Percentiles rank a stretch among this genome's conserved stretches.
phyloP scores from a whole-genome alignment of 2,329 filamentous ascomycete species.

The Atkinsonella hypoxylon region DNA sequence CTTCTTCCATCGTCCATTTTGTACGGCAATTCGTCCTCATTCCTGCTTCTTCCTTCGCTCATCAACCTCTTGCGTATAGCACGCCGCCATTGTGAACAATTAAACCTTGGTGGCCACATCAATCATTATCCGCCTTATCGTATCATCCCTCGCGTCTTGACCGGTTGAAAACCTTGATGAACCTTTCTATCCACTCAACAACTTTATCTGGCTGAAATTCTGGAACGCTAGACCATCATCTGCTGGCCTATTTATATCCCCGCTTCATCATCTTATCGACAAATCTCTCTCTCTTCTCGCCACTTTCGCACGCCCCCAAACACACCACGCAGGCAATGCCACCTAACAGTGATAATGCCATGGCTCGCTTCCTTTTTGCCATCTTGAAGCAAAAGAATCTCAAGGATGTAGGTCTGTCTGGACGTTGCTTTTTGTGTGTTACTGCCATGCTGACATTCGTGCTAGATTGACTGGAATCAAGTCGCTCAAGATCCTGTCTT shows the following conservation, averaged over 20 bases:
- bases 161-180: neutral
- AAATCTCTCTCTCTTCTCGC: neutral
- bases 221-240: neutral
- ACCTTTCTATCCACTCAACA: neutral
- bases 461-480: slow-evolving; percentile 46
- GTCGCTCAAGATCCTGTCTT: slow-evolving; percentile 44
- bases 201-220: neutral
- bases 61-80: neutral
- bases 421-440: neutral
- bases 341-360: slow-evolving; percentile 42
- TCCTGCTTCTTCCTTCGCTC: neutral
- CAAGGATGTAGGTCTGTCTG: slow-evolving; percentile 39
- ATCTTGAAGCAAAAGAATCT: slow-evolving; percentile 48
- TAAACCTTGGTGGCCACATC: neutral
- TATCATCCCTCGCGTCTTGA: neutral
- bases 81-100: neutral
- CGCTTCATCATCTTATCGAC: neutral
- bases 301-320: neutral
- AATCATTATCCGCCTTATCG: neutral
- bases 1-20: neutral
- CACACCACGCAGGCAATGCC: slow-evolving; percentile 26
- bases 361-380: slow-evolving; percentile 46
- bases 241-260: neutral
- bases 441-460: slow-evolving; percentile 1
- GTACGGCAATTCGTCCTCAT: neutral